Conservation (phyloP, 352 stramenopile species). For the Globisporangium acanthophoron region DNA sequence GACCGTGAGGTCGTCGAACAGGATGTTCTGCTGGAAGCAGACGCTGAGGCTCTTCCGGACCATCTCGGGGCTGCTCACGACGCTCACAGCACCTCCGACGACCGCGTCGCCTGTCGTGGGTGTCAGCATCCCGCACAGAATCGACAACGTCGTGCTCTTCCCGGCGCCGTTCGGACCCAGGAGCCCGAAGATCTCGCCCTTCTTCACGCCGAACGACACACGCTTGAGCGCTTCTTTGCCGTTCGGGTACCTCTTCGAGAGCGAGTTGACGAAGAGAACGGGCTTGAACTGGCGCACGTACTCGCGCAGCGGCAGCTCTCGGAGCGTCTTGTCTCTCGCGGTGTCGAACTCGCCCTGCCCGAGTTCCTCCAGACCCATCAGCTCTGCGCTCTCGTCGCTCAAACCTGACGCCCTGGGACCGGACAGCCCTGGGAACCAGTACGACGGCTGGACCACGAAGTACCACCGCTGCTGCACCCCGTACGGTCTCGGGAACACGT, state of each 20-base stretch:
- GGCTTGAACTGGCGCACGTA: constrained; percentile 54
- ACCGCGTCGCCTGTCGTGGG: constrained; percentile 70
- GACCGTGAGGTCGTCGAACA: constrained; percentile 71
- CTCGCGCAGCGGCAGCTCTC: constrained; percentile 49
- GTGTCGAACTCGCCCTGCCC: constrained; percentile 13
- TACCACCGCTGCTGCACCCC: constrained; percentile 91
- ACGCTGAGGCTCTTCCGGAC: constrained; percentile 73
- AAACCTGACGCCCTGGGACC: constrained; percentile 11
- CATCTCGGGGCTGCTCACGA: constrained; percentile 34
- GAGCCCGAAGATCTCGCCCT: constrained; percentile 91
- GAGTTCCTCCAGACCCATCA: constrained; percentile 4
- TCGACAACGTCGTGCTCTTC: constrained; percentile 96
- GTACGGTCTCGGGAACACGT: constrained; percentile 89
- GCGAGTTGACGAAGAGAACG: constrained; percentile 42
- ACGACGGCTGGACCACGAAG: constrained; percentile 86
- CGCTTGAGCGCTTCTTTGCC: constrained; percentile 74
- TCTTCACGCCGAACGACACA: constrained; percentile 85
- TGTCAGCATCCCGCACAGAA: constrained; percentile 90
- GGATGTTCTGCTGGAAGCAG: constrained; percentile 83
- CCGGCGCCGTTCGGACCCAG: constrained; percentile 92
- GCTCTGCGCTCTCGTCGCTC: constrained; percentile 15
- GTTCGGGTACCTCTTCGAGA: constrained; percentile 71
- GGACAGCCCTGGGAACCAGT: constrained; percentile 51
- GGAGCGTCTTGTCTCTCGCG: constrained; percentile 49
- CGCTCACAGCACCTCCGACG: constrained; percentile 44